These are phyloP conservation scores for Tulasnella sp. DNA, from an alignment of 768 basidiomycete species.

Conservation along the genomic window DNA sequence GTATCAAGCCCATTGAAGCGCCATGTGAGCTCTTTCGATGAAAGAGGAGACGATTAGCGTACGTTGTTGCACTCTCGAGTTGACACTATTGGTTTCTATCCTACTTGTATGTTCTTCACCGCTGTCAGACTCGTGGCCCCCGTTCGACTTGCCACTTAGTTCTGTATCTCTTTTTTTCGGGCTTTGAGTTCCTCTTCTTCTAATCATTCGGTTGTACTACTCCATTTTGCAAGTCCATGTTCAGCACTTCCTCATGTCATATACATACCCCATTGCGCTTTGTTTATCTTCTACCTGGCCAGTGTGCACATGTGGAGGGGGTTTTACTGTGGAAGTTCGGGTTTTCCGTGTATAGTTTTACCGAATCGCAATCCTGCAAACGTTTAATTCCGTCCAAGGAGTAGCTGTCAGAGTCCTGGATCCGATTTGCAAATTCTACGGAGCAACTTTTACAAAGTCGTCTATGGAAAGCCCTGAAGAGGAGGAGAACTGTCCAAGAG, in stretches of 20 bases:
- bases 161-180: background rate
- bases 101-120: background rate
- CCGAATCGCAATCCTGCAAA: too few species aligned
- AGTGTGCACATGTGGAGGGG: background rate
- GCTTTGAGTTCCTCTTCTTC: background rate
- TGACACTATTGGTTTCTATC: background rate
- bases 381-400: too few species aligned
- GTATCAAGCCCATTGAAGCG: slow-evolving; percentile 29
- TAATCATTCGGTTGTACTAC: slow-evolving; percentile 1
- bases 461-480: too few species aligned
- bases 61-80: background rate
- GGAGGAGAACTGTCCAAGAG: too few species aligned
- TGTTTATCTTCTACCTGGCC: background rate
- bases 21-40: slow-evolving; percentile 18
- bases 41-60: slow-evolving; percentile 1
- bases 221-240: background rate
- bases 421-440: too few species aligned
- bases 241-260: slow-evolving; percentile 7
- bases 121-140: background rate
- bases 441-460: too few species aligned
- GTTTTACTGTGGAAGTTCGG: background rate
- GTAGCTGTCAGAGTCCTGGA: too few species aligned
- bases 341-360: too few species aligned
- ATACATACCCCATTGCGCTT: slow-evolving; percentile 7
- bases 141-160: background rate